phyloP scores from a whole-genome alignment of 345 rosid genomes.

The Gossypium turneri region DNA sequence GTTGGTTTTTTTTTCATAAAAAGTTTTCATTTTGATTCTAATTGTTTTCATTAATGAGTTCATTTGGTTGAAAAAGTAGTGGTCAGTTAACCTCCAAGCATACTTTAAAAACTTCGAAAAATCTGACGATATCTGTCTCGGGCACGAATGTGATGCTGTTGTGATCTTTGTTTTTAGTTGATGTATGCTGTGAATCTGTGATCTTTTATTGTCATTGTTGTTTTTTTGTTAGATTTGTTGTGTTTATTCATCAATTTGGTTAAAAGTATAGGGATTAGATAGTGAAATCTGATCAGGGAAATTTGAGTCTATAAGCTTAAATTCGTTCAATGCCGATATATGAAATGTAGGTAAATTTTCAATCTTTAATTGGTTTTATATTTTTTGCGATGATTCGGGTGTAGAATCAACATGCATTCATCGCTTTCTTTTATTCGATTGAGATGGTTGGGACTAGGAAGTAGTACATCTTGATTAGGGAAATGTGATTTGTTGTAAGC shows the following conservation, averaged over 20 bases:
- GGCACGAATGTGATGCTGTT: not conserved
- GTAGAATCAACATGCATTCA: not conserved
- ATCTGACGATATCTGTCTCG: no score
- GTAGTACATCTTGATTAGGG: not conserved
- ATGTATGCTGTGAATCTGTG: not conserved
- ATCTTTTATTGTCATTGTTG: not conserved
- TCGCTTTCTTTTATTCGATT: not conserved
- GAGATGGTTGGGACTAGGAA: not conserved
- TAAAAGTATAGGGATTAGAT: not conserved
- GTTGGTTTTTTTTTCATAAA: constrained; percentile 25
- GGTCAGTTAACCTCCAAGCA: no score
- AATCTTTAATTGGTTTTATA: not conserved
- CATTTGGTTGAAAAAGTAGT: no score
- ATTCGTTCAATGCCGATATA: not conserved
- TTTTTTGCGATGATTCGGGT: not conserved
- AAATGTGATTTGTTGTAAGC: not conserved
- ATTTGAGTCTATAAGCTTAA: not conserved
- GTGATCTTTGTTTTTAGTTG: not conserved
- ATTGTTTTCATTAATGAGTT: not conserved
- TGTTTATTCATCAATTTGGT: not conserved
- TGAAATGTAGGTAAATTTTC: not conserved
- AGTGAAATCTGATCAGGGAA: not conserved
- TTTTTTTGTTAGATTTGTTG: not conserved
- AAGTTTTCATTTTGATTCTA: constrained; percentile 12
- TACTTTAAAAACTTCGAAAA: no score